Conservation (phyloP, 139 green algal genomes). For the Coelastrella sp. region DNA sequence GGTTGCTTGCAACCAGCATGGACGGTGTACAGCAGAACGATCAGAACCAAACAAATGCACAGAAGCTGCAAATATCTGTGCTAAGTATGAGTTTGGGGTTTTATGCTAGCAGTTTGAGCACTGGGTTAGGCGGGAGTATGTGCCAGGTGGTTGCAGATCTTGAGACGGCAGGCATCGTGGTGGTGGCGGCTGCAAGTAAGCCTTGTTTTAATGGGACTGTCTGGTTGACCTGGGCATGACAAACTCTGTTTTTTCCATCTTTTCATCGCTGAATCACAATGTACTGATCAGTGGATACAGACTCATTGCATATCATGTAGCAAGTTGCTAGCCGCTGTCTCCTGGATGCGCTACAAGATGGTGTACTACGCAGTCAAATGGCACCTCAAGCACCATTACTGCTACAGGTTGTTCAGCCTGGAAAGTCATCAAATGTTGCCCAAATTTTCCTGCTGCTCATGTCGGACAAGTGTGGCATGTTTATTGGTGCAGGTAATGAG, state of each 20-base stretch:
- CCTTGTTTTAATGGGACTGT: no score
- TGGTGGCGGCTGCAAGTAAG: conserved; percentile 7
- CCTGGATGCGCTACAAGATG: no score
- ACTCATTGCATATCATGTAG: no score
- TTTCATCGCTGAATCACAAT: no score
- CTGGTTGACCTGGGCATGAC: no score
- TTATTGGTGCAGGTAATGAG: not conserved
- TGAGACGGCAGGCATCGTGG: not conserved
- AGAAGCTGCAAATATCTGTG: conserved; percentile 10
- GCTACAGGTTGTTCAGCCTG: no score
- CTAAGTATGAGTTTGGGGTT: conserved; percentile 13
- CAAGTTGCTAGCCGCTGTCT: no score
- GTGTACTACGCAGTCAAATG: not conserved
- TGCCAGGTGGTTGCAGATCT: not conserved
- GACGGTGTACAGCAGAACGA: not conserved
- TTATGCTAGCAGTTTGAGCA: not conserved
- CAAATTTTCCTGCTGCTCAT: not conserved
- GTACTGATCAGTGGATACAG: no score
- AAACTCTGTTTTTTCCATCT: no score
- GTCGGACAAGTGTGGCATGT: not conserved
- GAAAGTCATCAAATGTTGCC: no score
- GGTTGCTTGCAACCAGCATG: not conserved
- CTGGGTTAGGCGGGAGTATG: not conserved
- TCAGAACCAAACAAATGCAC: not conserved
- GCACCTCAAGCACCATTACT: no score